Percentiles rank a stretch among this genome's conserved stretches.
Conservation (phyloP, 2,329 filamentous ascomycete species). For the Onygenales sp. region DNA sequence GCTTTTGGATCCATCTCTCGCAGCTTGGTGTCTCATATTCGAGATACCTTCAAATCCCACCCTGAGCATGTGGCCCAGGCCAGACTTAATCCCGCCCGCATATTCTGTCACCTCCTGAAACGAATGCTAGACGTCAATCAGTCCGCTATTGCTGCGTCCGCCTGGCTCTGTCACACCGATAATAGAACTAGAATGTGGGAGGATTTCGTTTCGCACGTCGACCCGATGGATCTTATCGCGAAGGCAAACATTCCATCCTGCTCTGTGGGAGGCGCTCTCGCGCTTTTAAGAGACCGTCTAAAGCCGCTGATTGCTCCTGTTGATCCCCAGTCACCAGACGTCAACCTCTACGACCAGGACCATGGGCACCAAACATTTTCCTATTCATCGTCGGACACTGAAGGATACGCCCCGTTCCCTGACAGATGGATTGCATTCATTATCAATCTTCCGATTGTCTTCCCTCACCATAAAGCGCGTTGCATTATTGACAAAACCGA, state of each 20-base stretch:
- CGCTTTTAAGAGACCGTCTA: conserved; percentile 36
- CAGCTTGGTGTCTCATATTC: conserved; percentile 69
- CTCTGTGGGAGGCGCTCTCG: conserved; percentile 24
- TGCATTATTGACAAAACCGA: conserved; percentile 37
- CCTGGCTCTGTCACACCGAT: conserved; percentile 79
- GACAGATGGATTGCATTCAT: conserved; percentile 39
- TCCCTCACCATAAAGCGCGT: conserved; percentile 32
- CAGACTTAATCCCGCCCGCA: conserved; percentile 76
- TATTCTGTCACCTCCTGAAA: conserved; percentile 79
- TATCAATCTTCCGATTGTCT: conserved; percentile 29
- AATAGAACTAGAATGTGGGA: conserved; percentile 93
- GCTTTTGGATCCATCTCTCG: conserved; percentile 81
- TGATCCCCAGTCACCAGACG: conserved; percentile 24
- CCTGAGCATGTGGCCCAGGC: conserved; percentile 78
- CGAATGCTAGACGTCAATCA: conserved; percentile 85
- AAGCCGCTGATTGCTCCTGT: conserved; percentile 34
- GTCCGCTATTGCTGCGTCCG: conserved; percentile 86
- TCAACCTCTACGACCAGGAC: conserved; percentile 23
- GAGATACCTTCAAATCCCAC: conserved; percentile 73
- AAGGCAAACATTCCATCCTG: conserved; percentile 32
- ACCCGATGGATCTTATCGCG: conserved; percentile 31
- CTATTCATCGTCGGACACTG: conserved; percentile 26
- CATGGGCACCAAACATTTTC: conserved; percentile 24
- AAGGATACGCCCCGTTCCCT: conserved; percentile 38
- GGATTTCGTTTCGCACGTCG: conserved; percentile 52